Evolutionary conservation across 208 protist genomes (phyloP), one percentile per base, ranked within the genome.

Genomic region (Porcisia hertigi): DNA sequence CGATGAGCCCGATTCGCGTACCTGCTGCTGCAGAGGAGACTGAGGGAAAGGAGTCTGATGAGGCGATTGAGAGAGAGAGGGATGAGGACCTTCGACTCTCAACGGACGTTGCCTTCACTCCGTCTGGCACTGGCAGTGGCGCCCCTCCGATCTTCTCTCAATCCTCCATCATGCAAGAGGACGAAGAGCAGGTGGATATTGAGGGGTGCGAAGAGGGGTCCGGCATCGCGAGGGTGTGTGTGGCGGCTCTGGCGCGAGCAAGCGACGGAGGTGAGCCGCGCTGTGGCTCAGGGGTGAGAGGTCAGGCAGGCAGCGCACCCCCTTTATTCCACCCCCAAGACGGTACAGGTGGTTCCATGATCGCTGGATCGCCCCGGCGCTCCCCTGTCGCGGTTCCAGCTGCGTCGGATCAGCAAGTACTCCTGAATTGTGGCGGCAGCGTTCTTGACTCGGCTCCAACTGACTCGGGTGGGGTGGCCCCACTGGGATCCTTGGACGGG

Each of bases 21-120:
- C 63, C 25, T 36, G 23, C 20, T 47, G 63, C 41, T 52, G 41
- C 41, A 16, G 54, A 58, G 57, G 74, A 72, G 23, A 58, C 76
- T n/a, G 60, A 76, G 45, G 16, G 25, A 34, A 52, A 70, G 11
- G 81, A 83, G 73, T 74, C 43, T 30, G 82, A 81, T 36, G 86
- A 79, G 59, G 76, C 43, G 14, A 64, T 93, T 36, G 73, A 77
- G 36, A 80, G 85, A 3, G 86, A 95, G 67, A 75, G 86, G 36
- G 86, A 74, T 41, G 88, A 95, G 64, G 88, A 94, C 52, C 34
- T 90, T 59, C 86, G 90, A 23, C 77, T 94, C n/a, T 94, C 90
- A n/a, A 83, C 71, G 71, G 90, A 94, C 71, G 65, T 90, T 34
- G 71, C 82, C 47, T 91, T 92, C 62, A 92, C 88, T 0, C 86